phyloP scores from a whole-genome alignment of 768 basidiomycete species.

The Porpolomopsis calyptriformis region DNA sequence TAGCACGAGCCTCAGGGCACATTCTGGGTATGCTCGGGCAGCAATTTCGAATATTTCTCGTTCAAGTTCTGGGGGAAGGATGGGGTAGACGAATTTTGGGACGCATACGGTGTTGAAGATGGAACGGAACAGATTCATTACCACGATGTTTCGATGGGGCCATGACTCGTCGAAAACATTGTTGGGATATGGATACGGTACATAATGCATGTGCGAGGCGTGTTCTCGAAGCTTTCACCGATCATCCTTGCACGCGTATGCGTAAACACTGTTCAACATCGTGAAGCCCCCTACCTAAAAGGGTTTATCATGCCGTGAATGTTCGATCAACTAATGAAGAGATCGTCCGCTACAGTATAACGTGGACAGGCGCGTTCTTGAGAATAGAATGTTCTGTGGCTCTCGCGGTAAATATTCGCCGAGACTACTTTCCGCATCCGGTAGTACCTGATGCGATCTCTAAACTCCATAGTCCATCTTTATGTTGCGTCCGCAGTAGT shows the following conservation, averaged over 20 bases:
- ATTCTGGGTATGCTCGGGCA: slow-evolving; percentile 18
- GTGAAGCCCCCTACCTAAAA: no score
- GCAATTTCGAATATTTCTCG: slow-evolving; percentile 28
- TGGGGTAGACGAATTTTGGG: background rate
- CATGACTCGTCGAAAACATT: background rate
- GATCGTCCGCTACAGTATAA: no score
- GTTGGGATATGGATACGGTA: background rate
- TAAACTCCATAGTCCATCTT: background rate
- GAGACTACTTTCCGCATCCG: no score
- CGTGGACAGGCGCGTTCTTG: no score
- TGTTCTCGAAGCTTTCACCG: background rate
- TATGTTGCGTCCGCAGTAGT: background rate
- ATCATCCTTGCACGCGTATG: background rate
- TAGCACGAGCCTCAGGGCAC: slow-evolving; percentile 21
- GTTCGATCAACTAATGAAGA: no score
- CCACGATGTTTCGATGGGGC: no score
- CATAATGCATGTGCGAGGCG: background rate
- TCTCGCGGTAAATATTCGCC: no score
- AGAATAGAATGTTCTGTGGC: no score
- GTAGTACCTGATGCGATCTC: background rate
- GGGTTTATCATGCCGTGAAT: no score
- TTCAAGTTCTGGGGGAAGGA: slow-evolving; percentile 31
- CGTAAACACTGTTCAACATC: background rate
- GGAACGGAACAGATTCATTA: background rate
- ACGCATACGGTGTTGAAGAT: background rate